Evolutionary conservation across 768 basidiomycete genomes (phyloP), one percentile per base, ranked within the genome.

Genomic region (Coprinopsis sp.): DNA sequence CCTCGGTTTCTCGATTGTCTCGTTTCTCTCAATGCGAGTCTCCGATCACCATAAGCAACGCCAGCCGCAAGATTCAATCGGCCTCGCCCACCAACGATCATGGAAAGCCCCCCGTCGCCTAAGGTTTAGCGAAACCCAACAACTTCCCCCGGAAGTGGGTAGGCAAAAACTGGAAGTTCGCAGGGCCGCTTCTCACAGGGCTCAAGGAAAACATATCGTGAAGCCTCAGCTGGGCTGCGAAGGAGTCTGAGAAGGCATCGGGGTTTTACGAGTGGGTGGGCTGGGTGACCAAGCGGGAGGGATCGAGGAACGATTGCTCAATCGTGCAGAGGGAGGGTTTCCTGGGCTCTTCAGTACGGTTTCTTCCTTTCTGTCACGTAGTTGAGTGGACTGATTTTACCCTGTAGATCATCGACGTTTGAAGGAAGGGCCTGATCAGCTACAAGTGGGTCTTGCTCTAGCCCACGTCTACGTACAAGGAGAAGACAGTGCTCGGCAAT

Each of bases 31-130:
- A n/a, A 31, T 8, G 37, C 13, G 27, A 4, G 27, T 29, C 27
- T 10, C 42, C 42, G 7, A n/a, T 31, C 13, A 44, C 42, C n/a
- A 44, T 44, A 2, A 29, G 28, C 42, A 44, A 44, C 42, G 42
- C 42, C 31, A 29, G 31, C 21, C 37, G 37, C 7, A 39, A 39
- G 22, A 5, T 6, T 11, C 34, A 19, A 36, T 7, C 21, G 34
- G 34, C 34, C 21, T 12, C 14, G 30, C n/a, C 30, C 10, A n/a
- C 8, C 8, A 19, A 8, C 14, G 8, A 36, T 36, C 8, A 18
- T 8, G 8, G 34, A 18, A 36, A 36, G 34, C 7, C 6, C 34
- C 6, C 6, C 7, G 34, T 7, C 7, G 8, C n/a, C n/a, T n/a
- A n/a, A n/a, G n/a, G n/a, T n/a, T n/a, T n/a, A n/a, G n/a, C n/a